Percentiles rank a stretch among this genome's conserved stretches.
Conservation (phyloP, 1,284 basidiomycete species). For the Earliella scabrosa region DNA sequence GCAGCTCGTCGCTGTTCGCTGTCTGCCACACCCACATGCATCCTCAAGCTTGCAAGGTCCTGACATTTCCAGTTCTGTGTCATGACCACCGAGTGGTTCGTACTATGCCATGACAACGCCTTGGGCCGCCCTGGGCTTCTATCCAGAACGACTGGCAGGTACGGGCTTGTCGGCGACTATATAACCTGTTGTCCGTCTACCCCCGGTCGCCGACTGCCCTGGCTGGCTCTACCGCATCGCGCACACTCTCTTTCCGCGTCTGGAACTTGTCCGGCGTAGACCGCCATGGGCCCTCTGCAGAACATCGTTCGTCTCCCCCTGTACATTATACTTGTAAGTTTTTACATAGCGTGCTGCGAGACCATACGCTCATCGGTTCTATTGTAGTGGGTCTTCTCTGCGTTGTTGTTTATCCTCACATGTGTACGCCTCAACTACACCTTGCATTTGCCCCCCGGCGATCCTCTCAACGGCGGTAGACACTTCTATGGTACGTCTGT, state of each 20-base stretch:
- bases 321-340: constrained; percentile 25
- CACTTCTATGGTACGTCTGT: constrained; percentile 60
- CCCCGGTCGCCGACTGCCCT: neutral
- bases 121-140: neutral
- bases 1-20: too few species aligned
- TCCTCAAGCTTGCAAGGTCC: too few species aligned
- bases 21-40: too few species aligned
- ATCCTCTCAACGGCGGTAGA: constrained; percentile 61
- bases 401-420: constrained; percentile 57
- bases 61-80: too few species aligned
- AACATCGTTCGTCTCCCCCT: constrained; percentile 25
- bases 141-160: neutral
- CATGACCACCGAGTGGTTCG: too few species aligned
- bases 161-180: neutral
- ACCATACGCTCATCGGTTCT: neutral
- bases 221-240: constrained; percentile 7
- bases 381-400: constrained; percentile 55
- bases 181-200: neutral
- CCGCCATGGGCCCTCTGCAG: constrained; percentile 22
- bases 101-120: neutral
- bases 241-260: neutral
- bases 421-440: constrained; percentile 69
- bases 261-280: constrained; percentile 18
- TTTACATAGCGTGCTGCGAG: neutral
- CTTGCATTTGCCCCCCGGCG: constrained; percentile 53